phyloP scores from a whole-genome alignment of 495 filamentous ascomycete species.

The Penicillium cosmopolitanum region DNA sequence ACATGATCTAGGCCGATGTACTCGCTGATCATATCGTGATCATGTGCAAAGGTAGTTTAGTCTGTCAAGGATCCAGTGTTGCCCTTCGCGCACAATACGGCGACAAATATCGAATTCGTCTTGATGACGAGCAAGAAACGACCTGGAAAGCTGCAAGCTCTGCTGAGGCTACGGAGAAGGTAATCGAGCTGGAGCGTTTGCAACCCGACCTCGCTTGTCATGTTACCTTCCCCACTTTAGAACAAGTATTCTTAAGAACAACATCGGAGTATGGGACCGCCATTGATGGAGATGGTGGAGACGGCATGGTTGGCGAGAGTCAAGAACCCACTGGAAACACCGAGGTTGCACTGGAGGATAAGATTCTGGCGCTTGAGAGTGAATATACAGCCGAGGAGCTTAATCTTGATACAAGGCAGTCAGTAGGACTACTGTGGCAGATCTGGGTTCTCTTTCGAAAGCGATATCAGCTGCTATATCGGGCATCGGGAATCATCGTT shows the following conservation, averaged over 20 bases:
- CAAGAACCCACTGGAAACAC: not conserved
- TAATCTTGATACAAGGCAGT: conserved; percentile 1
- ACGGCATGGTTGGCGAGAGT: conserved; percentile 5
- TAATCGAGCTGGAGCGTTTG: conserved; percentile 1
- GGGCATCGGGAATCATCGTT: not conserved
- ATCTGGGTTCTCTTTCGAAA: conserved; percentile 4
- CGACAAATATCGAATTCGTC: conserved; percentile 60
- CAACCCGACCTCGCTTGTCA: conserved; percentile 2
- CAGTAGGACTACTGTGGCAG: not conserved
- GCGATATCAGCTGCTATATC: conserved; percentile 4
- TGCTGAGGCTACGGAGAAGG: not conserved
- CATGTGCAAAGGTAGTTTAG: conserved; percentile 70
- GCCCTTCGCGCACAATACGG: conserved; percentile 71
- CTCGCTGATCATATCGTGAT: conserved; percentile 78
- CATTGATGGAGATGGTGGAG: not conserved
- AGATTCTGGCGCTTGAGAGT: conserved; percentile 2
- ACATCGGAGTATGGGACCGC: not conserved
- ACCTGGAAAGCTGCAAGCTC: conserved; percentile 1
- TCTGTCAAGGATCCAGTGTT: conserved; percentile 75
- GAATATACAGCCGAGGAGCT: not conserved
- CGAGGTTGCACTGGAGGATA: not conserved
- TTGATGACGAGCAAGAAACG: not conserved
- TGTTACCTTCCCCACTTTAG: conserved; percentile 1
- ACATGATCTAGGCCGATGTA: not conserved
- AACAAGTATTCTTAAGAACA: not conserved